phyloP scores from a whole-genome alignment of 2,329 filamentous ascomycete species.

The Fusarium buxicola region DNA sequence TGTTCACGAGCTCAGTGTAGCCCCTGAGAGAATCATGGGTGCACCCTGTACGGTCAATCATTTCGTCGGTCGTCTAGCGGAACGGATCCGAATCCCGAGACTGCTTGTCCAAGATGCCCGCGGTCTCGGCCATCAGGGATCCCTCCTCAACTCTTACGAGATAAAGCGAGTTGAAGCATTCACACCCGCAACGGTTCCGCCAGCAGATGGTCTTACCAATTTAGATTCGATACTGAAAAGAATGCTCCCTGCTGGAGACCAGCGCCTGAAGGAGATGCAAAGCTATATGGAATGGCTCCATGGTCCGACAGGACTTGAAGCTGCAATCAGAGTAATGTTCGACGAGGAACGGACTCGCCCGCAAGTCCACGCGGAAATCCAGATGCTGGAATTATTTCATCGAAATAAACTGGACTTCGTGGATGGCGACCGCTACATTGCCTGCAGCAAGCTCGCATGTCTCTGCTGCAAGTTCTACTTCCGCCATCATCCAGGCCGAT shows the following conservation, averaged over 20 bases:
- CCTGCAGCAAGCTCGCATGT: conserved; percentile 64
- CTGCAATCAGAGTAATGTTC: conserved; percentile 23
- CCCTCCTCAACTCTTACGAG: conserved; percentile 49
- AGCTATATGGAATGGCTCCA: conserved; percentile 12
- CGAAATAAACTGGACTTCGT: conserved; percentile 49
- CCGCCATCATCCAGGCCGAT: conserved; percentile 51
- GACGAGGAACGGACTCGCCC: conserved; percentile 39
- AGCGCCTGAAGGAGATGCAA: conserved; percentile 4
- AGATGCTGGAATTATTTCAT: conserved; percentile 60
- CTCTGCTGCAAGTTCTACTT: conserved; percentile 62
- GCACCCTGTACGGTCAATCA: conserved; percentile 52
- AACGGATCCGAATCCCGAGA: conserved; percentile 54
- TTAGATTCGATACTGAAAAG: conserved; percentile 49
- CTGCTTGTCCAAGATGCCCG: conserved; percentile 52
- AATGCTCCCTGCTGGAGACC: conserved; percentile 42
- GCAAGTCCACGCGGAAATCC: conserved; percentile 32
- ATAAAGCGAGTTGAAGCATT: conserved; percentile 40
- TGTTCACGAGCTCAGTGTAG: conserved; percentile 11
- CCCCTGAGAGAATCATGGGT: background rate
- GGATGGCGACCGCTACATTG: conserved; percentile 58
- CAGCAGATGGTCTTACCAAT: conserved; percentile 45
- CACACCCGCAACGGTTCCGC: conserved; percentile 31
- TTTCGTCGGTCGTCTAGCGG: conserved; percentile 58
- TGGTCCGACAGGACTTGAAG: conserved; percentile 7
- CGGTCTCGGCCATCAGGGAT: conserved; percentile 44